Evolutionary conservation across 2,329 filamentous ascomycete species (phyloP).

Genomic region (Mycocentrospora acerina): DNA sequence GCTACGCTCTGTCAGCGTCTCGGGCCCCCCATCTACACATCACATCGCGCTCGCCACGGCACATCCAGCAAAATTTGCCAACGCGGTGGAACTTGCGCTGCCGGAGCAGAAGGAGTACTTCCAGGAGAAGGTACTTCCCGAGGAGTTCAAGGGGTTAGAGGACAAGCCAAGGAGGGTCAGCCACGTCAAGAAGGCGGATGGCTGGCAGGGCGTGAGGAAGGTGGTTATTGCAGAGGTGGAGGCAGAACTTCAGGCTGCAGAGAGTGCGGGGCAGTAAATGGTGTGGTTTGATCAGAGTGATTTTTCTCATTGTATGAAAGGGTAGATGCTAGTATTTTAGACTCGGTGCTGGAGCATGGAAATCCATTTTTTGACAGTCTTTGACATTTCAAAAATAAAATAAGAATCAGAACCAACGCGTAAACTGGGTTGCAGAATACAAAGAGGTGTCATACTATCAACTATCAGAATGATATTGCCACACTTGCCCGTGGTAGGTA

Average conservation of each 20-base stretch:
- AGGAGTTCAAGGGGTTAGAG: constrained; percentile 79
- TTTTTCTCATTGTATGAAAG: no score
- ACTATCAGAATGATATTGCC: no score
- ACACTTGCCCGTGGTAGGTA: no score
- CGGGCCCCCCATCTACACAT: constrained; percentile 51
- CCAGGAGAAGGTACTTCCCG: constrained; percentile 76
- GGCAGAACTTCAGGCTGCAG: constrained; percentile 38
- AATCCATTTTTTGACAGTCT: no score
- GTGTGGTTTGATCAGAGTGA: no score
- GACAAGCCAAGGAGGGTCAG: constrained; percentile 73
- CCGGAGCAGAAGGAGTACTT: constrained; percentile 70
- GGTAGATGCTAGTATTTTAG: no score
- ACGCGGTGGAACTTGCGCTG: constrained; percentile 79
- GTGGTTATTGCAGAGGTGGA: constrained; percentile 75
- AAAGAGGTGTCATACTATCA: no score
- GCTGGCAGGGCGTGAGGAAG: constrained; percentile 73
- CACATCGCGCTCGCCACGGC: constrained; percentile 90
- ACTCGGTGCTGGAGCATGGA: no score
- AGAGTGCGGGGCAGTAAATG: constrained; percentile 18
- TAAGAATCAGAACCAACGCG: no score
- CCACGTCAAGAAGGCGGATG: constrained; percentile 62
- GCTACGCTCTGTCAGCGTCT: constrained; percentile 63
- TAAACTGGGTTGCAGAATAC: no score
- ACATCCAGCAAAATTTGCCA: constrained; percentile 92
- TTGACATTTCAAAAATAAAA: no score